Conservation (phyloP, 345 rosid species). For the Limnanthes douglasii region DNA sequence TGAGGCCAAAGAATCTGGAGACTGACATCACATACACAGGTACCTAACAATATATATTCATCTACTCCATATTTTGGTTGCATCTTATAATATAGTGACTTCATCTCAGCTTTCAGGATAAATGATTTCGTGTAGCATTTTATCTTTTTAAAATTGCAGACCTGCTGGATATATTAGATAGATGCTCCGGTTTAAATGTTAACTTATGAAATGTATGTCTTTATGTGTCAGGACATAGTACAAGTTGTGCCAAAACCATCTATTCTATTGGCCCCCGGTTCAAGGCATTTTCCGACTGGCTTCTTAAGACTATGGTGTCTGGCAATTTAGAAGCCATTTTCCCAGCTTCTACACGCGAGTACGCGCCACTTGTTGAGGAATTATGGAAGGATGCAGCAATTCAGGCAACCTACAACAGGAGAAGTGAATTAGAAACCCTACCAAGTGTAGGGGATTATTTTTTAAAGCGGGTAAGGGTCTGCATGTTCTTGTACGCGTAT, state of each 20-base stretch:
- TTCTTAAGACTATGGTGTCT: constrained; percentile 77
- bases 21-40: too few species aligned
- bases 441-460: constrained; percentile 80
- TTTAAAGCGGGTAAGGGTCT: constrained; percentile 61
- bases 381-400: constrained; percentile 82
- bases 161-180: too few species aligned
- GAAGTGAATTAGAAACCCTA: constrained; percentile 63
- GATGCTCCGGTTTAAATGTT: too few species aligned
- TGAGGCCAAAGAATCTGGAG: constrained; percentile 10
- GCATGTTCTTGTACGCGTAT: constrained; percentile 7
- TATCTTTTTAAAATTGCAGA: too few species aligned
- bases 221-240: constrained; percentile 26
- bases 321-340: constrained; percentile 80
- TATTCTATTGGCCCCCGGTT: constrained; percentile 78
- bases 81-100: too few species aligned
- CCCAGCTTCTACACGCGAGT: constrained; percentile 96
- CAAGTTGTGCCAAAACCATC: constrained; percentile 16
- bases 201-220: constrained; percentile 6
- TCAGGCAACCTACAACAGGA: constrained; percentile 66
- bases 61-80: not conserved
- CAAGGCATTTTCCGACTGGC: constrained; percentile 89
- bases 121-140: too few species aligned
- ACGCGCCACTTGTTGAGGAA: constrained; percentile 88
- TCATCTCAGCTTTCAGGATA: too few species aligned
- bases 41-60: not conserved